Conservation (phyloP, 2,329 filamentous ascomycete genomes). For the Aspergillus jensenii region DNA sequence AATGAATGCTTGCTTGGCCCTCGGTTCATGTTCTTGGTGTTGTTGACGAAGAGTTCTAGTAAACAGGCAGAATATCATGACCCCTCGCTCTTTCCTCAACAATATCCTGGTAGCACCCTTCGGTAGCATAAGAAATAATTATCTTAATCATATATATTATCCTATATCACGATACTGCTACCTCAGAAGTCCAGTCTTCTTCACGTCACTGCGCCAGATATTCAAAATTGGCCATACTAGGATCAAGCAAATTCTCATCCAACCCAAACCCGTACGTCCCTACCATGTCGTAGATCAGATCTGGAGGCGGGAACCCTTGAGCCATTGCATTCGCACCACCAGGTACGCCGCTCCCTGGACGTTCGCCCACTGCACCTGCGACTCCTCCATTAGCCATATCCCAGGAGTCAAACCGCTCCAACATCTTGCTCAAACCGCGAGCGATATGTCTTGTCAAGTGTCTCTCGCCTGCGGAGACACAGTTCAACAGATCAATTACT, state of each 20-base stretch:
- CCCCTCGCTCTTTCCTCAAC: too few species aligned
- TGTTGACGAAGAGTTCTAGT: too few species aligned
- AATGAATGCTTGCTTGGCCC: too few species aligned
- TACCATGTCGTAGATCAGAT: conserved; percentile 46
- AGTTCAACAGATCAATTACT: conserved; percentile 41
- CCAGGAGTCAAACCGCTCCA: conserved; percentile 43
- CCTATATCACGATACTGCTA: neutral
- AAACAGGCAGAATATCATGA: too few species aligned
- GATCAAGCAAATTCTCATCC: conserved; percentile 43
- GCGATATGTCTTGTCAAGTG: conserved; percentile 45
- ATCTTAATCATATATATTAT: neutral
- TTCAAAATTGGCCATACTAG: conserved; percentile 43
- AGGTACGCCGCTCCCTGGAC: conserved; percentile 30
- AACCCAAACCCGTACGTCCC: conserved; percentile 44
- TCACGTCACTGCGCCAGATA: conserved; percentile 33
- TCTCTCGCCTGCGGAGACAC: conserved; percentile 42
- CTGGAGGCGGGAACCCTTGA: conserved; percentile 41
- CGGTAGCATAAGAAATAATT: too few species aligned
- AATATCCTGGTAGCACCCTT: too few species aligned
- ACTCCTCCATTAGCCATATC: conserved; percentile 23
- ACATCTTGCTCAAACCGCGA: conserved; percentile 42
- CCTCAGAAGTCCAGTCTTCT: neutral
- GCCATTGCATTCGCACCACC: conserved; percentile 43
- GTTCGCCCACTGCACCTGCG: conserved; percentile 14
- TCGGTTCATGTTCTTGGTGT: too few species aligned